These are phyloP conservation scores for Phytophthora chlamydospora DNA, from an alignment of 352 stramenopile genomes.

Conservation along the genomic window DNA sequence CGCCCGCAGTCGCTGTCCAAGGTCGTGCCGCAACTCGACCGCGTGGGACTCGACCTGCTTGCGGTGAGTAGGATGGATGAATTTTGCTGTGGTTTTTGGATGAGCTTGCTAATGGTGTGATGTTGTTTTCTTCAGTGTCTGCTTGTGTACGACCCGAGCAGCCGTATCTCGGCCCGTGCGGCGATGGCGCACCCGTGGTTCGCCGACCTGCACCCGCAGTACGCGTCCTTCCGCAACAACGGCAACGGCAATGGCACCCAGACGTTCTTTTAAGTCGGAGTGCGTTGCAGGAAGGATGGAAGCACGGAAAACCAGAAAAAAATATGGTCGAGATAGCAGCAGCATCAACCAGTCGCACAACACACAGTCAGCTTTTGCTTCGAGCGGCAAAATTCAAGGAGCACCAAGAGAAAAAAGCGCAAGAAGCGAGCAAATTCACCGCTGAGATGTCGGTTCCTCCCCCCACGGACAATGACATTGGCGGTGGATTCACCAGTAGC, in stretches of 20 bases:
- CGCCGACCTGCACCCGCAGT: constrained; percentile 77
- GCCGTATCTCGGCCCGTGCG: constrained; percentile 77
- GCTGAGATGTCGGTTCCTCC: background rate
- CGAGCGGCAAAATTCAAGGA: constrained; percentile 6
- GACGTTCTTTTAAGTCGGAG: constrained; percentile 35
- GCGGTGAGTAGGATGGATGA: constrained; percentile 49
- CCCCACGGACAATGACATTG: background rate
- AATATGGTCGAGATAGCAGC: constrained; percentile 1
- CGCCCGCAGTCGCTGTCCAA: constrained; percentile 88
- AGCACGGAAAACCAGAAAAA: constrained; percentile 11
- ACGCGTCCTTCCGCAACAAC: constrained; percentile 73
- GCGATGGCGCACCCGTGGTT: constrained; percentile 90
- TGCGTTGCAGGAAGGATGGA: background rate
- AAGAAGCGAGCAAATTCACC: constrained; percentile 1
- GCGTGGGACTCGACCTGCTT: constrained; percentile 80
- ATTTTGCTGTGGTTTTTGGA: background rate
- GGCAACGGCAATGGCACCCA: constrained; percentile 53
- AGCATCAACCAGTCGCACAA: constrained; percentile 3
- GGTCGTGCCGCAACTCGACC: constrained; percentile 87
- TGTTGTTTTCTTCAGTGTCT: constrained; percentile 54
- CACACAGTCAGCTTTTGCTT: background rate
- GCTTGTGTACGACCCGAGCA: constrained; percentile 81
- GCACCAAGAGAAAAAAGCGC: constrained; percentile 1
- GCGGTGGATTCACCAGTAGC: constrained; percentile 4
- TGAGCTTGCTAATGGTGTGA: constrained; percentile 15